Conservation (phyloP, 106 monocot species). For the Acorus gramineus region DNA sequence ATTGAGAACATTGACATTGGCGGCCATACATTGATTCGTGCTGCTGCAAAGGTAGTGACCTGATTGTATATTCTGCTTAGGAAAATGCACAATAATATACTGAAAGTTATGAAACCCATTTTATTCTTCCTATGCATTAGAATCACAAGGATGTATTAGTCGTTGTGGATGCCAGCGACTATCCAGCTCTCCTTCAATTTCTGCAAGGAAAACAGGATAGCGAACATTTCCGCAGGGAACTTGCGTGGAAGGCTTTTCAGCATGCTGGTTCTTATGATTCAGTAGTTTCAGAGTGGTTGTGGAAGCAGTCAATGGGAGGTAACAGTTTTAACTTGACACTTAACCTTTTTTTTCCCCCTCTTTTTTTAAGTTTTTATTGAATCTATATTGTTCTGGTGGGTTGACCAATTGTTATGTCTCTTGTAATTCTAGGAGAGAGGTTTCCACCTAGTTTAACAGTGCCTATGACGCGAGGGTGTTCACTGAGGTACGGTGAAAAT, state of each 20-base stretch:
- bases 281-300: constrained; percentile 93
- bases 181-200: constrained; percentile 69
- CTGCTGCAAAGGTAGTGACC: constrained; percentile 77
- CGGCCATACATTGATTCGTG: constrained; percentile 84
- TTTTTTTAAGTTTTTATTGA: constrained; percentile 6
- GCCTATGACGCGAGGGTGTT: constrained; percentile 47
- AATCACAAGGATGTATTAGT: constrained; percentile 95
- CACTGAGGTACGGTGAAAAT: constrained; percentile 95
- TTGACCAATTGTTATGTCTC: neutral
- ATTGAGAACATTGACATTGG: constrained; percentile 96
- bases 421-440: constrained; percentile 23
- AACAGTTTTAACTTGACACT: neutral
- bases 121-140: constrained; percentile 25
- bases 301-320: constrained; percentile 78
- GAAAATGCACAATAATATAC: too few species aligned
- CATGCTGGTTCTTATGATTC: constrained; percentile 94
- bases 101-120: neutral
- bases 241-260: constrained; percentile 98
- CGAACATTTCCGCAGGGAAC: constrained; percentile 42
- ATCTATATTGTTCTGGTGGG: neutral
- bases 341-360: neutral
- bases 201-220: constrained; percentile 61
- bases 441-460: constrained; percentile 79
- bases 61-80: too few species aligned
- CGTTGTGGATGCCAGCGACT: constrained; percentile 84